Evolutionary conservation across 805 yeast genomes (phyloP).

Genomic region (Martiniozyma abietophila): DNA sequence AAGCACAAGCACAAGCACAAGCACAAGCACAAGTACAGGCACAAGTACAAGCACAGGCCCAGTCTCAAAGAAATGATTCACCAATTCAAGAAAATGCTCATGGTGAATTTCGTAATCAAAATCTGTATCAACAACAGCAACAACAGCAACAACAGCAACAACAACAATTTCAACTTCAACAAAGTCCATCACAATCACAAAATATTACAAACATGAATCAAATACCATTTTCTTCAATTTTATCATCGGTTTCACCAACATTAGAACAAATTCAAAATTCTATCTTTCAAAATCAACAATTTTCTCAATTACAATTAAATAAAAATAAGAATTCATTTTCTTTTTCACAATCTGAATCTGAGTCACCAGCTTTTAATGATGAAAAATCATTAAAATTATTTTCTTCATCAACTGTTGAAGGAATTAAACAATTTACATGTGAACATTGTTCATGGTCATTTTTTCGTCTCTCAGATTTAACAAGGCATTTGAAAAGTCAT

Average conservation of each 20-base stretch:
- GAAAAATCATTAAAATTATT: constrained; percentile 5
- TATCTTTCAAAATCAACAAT: constrained; percentile 3
- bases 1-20: background rate
- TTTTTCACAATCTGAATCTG: background rate
- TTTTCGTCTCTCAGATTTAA: constrained; percentile 57
- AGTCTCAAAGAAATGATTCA: background rate
- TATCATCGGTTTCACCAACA: background rate
- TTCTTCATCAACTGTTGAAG: constrained; percentile 1
- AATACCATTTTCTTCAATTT: background rate
- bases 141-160: constrained; percentile 3
- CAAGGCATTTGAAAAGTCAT: constrained; percentile 61
- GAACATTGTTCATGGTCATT: constrained; percentile 59
- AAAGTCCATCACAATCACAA: background rate
- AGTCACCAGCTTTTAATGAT: background rate
- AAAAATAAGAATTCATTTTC: too few species aligned
- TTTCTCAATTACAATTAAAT: too few species aligned
- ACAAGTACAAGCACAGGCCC: background rate
- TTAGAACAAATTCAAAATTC: constrained; percentile 1
- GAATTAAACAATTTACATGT: constrained; percentile 29
- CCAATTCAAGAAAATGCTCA: constrained; percentile 1
- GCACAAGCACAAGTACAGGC: background rate
- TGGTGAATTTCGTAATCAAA: too few species aligned
- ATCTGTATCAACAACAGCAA: background rate
- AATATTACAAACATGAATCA: background rate
- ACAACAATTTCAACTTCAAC: constrained; percentile 5